Percentiles rank a stretch among this genome's conserved stretches.
These are phyloP conservation scores for Neurospora tetraspora DNA, from an alignment of 495 filamentous ascomycete species.

Conservation along the genomic window DNA sequence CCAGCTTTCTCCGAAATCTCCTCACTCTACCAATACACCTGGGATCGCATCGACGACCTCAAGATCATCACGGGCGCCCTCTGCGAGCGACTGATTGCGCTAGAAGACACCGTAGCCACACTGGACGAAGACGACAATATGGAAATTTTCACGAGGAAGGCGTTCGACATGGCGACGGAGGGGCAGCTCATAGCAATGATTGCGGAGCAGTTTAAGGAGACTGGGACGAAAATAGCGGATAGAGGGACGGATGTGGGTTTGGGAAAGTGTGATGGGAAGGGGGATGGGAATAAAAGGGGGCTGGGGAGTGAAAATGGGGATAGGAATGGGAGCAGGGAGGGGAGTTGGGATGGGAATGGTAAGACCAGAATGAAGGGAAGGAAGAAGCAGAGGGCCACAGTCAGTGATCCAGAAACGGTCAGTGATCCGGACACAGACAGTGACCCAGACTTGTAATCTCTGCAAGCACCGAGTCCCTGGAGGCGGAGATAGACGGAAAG, in stretches of 20 bases:
- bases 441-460: background rate
- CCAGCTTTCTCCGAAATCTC: background rate
- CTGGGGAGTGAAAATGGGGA: background rate
- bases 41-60: background rate
- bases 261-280: background rate
- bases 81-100: background rate
- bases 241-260: background rate
- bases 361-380: background rate
- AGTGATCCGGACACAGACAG: background rate
- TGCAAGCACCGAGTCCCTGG: background rate
- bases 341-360: background rate
- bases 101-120: background rate
- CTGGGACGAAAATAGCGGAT: background rate
- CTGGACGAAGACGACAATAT: background rate
- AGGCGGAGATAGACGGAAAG: background rate
- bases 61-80: background rate
- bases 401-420: background rate
- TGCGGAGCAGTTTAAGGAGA: background rate
- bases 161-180: background rate
- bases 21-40: background rate
- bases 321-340: background rate
- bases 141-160: background rate
- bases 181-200: background rate
- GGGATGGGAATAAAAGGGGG: background rate
- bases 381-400: background rate